Base-by-base conservation (phyloP, 2,329 filamentous ascomycete species). In the Rasamsonia emersonii region DNA sequence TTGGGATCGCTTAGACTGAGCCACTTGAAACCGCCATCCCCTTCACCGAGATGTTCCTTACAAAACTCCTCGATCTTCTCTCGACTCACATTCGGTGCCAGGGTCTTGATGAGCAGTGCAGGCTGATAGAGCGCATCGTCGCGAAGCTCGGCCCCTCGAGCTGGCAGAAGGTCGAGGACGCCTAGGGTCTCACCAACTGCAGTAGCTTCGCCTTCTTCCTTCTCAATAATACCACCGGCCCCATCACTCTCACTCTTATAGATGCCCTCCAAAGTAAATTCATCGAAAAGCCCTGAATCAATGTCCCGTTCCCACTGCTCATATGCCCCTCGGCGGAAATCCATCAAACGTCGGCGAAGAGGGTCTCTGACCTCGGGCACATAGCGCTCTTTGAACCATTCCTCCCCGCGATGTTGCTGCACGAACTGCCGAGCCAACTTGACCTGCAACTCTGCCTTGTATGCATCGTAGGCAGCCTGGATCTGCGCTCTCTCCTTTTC, bases 301-400 rank as follows among this genome's bases (percentile, higher is more conserved):
- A 98, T 62, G 50, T 96, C 89, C 41, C 79, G 78, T 51, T 89
- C 81, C 89, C 91, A 98, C 47, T 91, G 84, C 28, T 71, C 75
- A 58, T 91, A 95, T 32, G 78, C 75, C 9, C 75, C 77, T 24
- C 79, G 77, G 28, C 93, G 81, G 53, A 84, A 86, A 28, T 86
- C 81, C 56, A 81, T 82, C 32, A 96, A 66, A 49, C 85, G 81
- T 38, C 68, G 66, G 35, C 82, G 79, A 49, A 95, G 76, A 2
- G 73, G 70, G 43, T 88, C 79, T 32, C 84, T 73, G 33, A 89
- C 77, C 45, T 91, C 85, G 1, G 85, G 75, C 18, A 93, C 79
- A 49, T 98, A 98, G 54, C 86, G 79, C 61, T 98, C 91, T 47
- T 81, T 85, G 64, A 98, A 98, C 91, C 91, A 98, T 54, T 98